Evolutionary conservation across 2,329 filamentous ascomycete genomes (phyloP).

Genomic region (Ophiosphaerella narmari): DNA sequence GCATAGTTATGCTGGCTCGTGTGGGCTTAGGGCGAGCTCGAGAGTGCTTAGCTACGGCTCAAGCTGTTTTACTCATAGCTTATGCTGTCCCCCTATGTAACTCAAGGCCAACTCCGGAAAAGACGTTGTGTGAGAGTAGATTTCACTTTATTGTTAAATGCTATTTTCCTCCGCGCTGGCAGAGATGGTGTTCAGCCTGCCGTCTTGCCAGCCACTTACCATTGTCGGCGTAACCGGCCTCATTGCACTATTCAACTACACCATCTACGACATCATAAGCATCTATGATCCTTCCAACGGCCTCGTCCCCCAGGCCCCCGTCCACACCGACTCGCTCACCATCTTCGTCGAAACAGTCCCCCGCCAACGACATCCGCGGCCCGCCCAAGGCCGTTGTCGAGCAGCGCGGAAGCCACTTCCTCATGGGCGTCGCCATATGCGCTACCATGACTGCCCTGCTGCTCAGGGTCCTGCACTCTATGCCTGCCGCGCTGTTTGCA

Average conservation of each 20-base stretch:
- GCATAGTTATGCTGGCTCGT: no score
- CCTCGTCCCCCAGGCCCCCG: slow-evolving; percentile 60
- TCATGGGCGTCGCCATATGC: slow-evolving; percentile 59
- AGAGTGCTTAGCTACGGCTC: no score
- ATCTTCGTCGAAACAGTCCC: slow-evolving; percentile 49
- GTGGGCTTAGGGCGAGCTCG: no score
- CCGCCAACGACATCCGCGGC: slow-evolving; percentile 51
- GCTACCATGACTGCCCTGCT: slow-evolving; percentile 61
- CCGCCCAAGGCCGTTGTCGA: slow-evolving; percentile 57
- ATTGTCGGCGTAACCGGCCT: slow-evolving; percentile 62
- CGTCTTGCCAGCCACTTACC: slow-evolving; percentile 60
- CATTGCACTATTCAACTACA: slow-evolving; percentile 61
- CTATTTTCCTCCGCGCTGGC: slow-evolving; percentile 61
- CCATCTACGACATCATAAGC: slow-evolving; percentile 61
- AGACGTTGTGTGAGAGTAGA: no score
- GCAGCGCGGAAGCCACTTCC: slow-evolving; percentile 58
- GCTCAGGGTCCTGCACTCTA: slow-evolving; percentile 55
- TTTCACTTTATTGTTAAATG: no score
- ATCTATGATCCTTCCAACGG: slow-evolving; percentile 57
- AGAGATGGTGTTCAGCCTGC: slow-evolving; percentile 58
- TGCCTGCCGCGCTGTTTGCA: slow-evolving; percentile 57
- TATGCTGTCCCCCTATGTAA: no score
- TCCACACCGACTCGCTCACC: slow-evolving; percentile 60
- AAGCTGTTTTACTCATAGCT: no score
- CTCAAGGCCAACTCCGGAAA: no score